phyloP scores from a whole-genome alignment of 169 alveolate species.

The Plasmodium yoelii region DNA sequence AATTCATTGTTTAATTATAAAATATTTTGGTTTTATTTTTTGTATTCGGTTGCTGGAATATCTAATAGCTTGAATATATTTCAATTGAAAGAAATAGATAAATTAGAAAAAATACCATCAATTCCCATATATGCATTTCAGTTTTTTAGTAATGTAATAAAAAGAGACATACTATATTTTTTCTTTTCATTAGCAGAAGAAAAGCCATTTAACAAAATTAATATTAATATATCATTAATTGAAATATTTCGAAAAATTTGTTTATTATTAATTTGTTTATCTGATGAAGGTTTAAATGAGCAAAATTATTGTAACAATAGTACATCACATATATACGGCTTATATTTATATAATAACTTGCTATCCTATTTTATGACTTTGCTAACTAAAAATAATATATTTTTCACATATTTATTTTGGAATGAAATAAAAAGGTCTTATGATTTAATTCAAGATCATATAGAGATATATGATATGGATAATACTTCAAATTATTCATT shows the following conservation, averaged over 20 bases:
- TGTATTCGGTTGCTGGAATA: constrained; percentile 19
- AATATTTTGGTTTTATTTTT: constrained; percentile 65
- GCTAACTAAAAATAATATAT: constrained; percentile 24
- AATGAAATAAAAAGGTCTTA: constrained; percentile 10
- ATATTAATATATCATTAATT: constrained; percentile 19
- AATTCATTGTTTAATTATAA: constrained; percentile 67
- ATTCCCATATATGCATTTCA: constrained; percentile 53
- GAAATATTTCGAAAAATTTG: constrained; percentile 66
- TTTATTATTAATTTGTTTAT: constrained; percentile 20
- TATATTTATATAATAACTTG: constrained; percentile 47
- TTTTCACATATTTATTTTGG: constrained; percentile 48
- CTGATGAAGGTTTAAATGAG: constrained; percentile 43
- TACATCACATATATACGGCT: constrained; percentile 40
- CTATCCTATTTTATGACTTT: constrained; percentile 22
- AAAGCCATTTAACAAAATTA: constrained; percentile 16
- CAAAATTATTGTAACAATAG: constrained; percentile 47
- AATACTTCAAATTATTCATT: constrained; percentile 66
- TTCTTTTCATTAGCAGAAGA: constrained; percentile 40
- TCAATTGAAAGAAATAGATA: constrained; percentile 19
- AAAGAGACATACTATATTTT: constrained; percentile 37
- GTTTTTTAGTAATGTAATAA: constrained; percentile 55
- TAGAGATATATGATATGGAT: constrained; percentile 29
- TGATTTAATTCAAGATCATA: constrained; percentile 45
- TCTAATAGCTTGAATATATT: constrained; percentile 22
- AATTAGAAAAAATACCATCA: constrained; percentile 23